Evolutionary conservation across 78 protist genomes (phyloP).

Genomic region (Speleostelium caveatum): DNA sequence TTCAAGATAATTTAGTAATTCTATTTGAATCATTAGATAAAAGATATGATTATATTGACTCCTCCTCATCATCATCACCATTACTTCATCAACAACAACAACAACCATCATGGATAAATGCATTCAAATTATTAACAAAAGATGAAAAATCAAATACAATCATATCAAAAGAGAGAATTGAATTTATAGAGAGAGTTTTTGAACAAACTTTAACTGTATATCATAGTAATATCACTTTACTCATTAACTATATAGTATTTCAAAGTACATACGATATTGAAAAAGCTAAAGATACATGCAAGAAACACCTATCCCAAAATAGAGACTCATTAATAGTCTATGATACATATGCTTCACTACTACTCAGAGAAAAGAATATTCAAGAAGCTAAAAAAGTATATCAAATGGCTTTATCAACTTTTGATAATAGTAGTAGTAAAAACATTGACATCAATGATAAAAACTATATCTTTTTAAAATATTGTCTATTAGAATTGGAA

Average conservation of each 20-base stretch:
- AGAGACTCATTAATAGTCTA: conserved; percentile 2
- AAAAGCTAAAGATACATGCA: background rate
- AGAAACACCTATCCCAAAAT: background rate
- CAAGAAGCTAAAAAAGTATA: conserved; percentile 33
- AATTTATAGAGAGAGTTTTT: conserved; percentile 30
- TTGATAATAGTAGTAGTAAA: background rate
- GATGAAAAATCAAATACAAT: too few relatives aligned
- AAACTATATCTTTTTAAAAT: conserved; percentile 7
- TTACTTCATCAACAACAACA: too few relatives aligned
- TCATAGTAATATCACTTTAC: conserved; percentile 1
- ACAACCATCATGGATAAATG: conserved; percentile 17
- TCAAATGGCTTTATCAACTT: conserved; percentile 12
- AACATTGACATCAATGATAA: background rate
- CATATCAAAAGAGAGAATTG: background rate
- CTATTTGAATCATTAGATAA: conserved; percentile 1
- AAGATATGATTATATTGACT: background rate
- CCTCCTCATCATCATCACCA: background rate
- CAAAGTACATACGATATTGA: background rate
- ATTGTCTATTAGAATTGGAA: conserved; percentile 6
- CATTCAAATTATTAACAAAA: background rate
- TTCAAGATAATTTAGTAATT: background rate
- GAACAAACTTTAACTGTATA: background rate
- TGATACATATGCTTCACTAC: conserved; percentile 21
- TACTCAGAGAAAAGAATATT: background rate
- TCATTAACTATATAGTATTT: conserved; percentile 23